Conservation (phyloP, 1,284 basidiomycete genomes). For the Leucoagaricus sp. region DNA sequence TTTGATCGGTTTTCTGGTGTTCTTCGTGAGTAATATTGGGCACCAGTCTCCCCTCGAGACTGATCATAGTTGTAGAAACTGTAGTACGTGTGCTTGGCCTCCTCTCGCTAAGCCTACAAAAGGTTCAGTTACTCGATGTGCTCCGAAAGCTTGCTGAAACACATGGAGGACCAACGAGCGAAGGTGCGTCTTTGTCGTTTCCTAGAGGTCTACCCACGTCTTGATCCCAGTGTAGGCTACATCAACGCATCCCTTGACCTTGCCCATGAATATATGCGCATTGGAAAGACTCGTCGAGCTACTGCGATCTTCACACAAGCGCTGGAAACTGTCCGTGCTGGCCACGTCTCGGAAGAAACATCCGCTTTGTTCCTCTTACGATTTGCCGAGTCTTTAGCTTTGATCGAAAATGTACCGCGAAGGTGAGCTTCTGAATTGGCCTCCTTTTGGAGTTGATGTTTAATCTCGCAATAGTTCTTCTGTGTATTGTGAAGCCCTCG, state of each 20-base stretch:
- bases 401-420: constrained; percentile 57
- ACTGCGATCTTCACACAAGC: constrained; percentile 61
- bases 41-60: constrained; percentile 14
- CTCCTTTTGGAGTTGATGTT: background rate
- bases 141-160: constrained; percentile 48
- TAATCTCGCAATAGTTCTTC: constrained; percentile 39
- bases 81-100: constrained; percentile 73
- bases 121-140: constrained; percentile 54
- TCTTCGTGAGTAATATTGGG: constrained; percentile 49
- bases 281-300: constrained; percentile 76
- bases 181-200: constrained; percentile 45
- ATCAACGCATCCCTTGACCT: constrained; percentile 67
- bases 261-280: constrained; percentile 73
- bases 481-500: constrained; percentile 60
- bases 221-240: too few relatives aligned
- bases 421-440: constrained; percentile 47
- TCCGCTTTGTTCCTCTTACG: constrained; percentile 61
- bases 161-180: constrained; percentile 40
- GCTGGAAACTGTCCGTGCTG: constrained; percentile 44
- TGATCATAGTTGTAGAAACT: constrained; percentile 26
- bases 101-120: constrained; percentile 48
- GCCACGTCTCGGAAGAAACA: constrained; percentile 48
- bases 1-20: constrained; percentile 48
- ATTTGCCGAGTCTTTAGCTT: constrained; percentile 66
- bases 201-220: too few relatives aligned